phyloP scores from a whole-genome alignment of 2,329 filamentous ascomycete genomes.

The Pseudopithomyces maydicus region DNA sequence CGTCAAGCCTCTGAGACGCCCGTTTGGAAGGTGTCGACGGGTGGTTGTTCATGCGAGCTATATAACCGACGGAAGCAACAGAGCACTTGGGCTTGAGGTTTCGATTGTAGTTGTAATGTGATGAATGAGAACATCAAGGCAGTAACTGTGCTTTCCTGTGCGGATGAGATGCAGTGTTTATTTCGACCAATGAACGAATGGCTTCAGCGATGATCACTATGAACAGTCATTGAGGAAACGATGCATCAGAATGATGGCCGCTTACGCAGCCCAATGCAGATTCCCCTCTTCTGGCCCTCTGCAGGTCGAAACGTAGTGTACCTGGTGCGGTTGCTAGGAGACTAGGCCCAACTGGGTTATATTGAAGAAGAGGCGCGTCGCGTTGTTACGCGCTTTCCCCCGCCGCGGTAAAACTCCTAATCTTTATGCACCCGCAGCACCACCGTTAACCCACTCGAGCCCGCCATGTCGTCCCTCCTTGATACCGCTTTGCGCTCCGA shows the following conservation, averaged over 20 bases:
- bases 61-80: background rate
- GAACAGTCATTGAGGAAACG: too few relatives aligned
- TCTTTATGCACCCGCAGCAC: conserved; percentile 9
- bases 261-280: background rate
- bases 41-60: background rate
- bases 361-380: conserved; percentile 10
- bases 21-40: background rate
- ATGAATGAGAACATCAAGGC: conserved; percentile 1
- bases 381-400: conserved; percentile 7
- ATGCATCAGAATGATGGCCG: too few relatives aligned
- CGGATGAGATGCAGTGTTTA: background rate
- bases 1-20: background rate
- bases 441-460: conserved; percentile 9
- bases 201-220: background rate
- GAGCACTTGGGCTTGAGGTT: background rate
- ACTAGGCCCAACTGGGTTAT: conserved; percentile 2
- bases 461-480: conserved; percentile 57
- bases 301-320: background rate
- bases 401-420: conserved; percentile 19
- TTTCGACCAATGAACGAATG: background rate
- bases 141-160: background rate
- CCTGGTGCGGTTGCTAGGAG: background rate
- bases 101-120: conserved; percentile 6
- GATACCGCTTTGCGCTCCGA: conserved; percentile 58
- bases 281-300: background rate